Base-by-base conservation (phyloP, 139 green algal genomes). In the Bryopsis sp. region DNA sequence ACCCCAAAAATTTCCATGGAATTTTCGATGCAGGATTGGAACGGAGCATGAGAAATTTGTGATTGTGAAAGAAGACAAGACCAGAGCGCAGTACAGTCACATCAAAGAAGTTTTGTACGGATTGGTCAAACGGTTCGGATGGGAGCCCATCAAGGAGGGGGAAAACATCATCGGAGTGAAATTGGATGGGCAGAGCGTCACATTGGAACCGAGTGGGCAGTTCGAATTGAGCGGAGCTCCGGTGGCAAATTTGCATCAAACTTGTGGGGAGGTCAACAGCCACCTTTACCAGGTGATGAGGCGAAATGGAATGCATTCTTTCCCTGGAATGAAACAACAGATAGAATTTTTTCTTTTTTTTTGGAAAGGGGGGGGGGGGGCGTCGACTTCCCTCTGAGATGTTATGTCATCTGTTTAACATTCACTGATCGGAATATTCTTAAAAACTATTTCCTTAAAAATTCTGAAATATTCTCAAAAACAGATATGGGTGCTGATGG, bases 21-120 rank as follows among this genome's bases (percentile, higher is more conserved):
- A 26, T 33, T 33, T 72, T 29, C 4, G 64, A 70, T 69, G 50
- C 78, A 95, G 94, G 57, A 97, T 99, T 67, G 94, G 94, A 32
- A 99, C 94, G 2, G 94, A 99, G 81, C 94, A 99, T 72, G 94
- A 99, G 75, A 99, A 99, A 84, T 81, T 99, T 28, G 92, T 86
- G 0, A 97, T 94, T 75, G 79, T 92, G 64, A 46, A 87, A 8
- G 39, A 39, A 2, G 77, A 87, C 72, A 82, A 84, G 26, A 39
- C 34, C 11, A 80, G 86, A n/a, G 82, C 92, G 59, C 72, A 75
- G 2, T 95, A 97, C 60, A 77, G 81, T 24, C 71, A 92, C 38
- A 97, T 98, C 47, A 47, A 73, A 31, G 26, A 81, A 26, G 61
- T 98, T 29, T 82, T 98, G 29, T 69, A 82, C 1, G 67, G 74